A percentile compares a stretch with the other conserved stretches of the same genome.
phyloP scores from a whole-genome alignment of 202 grass and related monocot species.

The Eragrostis tef region DNA sequence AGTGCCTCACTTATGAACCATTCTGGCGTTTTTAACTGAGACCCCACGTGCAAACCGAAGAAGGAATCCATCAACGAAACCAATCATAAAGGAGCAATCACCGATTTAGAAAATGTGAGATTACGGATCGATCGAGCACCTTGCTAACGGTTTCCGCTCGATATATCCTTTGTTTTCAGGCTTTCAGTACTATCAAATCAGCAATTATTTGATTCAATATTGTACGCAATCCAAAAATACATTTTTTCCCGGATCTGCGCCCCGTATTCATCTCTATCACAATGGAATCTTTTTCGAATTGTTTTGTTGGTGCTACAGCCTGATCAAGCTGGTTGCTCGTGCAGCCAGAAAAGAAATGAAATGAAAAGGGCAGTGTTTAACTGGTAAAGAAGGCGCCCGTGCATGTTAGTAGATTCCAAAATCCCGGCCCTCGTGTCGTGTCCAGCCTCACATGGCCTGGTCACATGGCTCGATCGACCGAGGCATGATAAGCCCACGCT shows the following conservation, averaged over 20 bases:
- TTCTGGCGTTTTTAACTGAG: conserved; percentile 29
- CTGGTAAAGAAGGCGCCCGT: conserved; percentile 35
- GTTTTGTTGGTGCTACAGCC: conserved; percentile 39
- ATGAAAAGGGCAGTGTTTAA: conserved; percentile 25
- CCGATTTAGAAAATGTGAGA: neutral
- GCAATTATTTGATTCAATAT: conserved; percentile 2
- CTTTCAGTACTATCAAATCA: conserved; percentile 5
- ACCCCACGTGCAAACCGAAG: conserved; percentile 52
- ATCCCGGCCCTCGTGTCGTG: conserved; percentile 35
- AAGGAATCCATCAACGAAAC: conserved; percentile 42
- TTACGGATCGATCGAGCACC: neutral
- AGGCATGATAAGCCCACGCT: conserved; percentile 41
- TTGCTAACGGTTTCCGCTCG: neutral
- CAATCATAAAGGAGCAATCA: conserved; percentile 11
- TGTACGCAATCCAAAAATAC: neutral
- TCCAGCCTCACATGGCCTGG: conserved; percentile 52
- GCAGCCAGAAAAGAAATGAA: neutral
- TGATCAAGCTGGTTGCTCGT: conserved; percentile 47
- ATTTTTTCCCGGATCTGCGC: neutral
- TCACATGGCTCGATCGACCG: conserved; percentile 48
- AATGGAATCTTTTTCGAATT: conserved; percentile 31
- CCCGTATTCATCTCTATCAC: conserved; percentile 17
- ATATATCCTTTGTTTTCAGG: neutral
- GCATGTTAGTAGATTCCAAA: conserved; percentile 66
- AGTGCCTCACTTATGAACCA: conserved; percentile 26